Conservation (phyloP, 2,329 filamentous ascomycete species). For the Stenocarpella maydis region DNA sequence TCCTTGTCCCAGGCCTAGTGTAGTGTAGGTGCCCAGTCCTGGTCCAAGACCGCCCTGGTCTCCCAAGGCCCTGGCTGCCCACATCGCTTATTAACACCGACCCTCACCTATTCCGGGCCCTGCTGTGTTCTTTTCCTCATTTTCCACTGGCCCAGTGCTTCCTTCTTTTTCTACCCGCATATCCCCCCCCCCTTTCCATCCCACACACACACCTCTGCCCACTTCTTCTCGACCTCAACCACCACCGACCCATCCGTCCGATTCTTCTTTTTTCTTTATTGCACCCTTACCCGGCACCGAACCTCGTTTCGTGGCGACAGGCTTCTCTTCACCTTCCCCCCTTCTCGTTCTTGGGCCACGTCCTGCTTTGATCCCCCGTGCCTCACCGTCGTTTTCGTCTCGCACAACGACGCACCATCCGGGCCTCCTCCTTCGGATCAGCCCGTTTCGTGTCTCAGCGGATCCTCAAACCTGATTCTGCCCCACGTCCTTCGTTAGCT, state of each 20-base stretch:
- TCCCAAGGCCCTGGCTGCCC: constrained; percentile 8
- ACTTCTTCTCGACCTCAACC: constrained; percentile 6
- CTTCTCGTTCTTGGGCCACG: constrained; percentile 8
- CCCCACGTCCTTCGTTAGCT: constrained; percentile 27
- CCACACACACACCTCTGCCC: constrained; percentile 7
- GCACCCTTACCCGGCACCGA: constrained; percentile 24
- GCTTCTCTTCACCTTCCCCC: constrained; percentile 15
- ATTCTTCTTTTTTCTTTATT: constrained; percentile 30
- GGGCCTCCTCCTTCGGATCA: constrained; percentile 22
- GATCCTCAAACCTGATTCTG: constrained; percentile 28
- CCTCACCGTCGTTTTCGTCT: constrained; percentile 13
- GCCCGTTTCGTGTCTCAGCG: constrained; percentile 29
- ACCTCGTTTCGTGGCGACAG: constrained; percentile 14
- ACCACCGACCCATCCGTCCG: constrained; percentile 2
- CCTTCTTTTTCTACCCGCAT: constrained; percentile 29
- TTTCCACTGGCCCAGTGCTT: constrained; percentile 3
- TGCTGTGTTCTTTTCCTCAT: constrained; percentile 1
- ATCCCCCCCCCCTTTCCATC: constrained; percentile 27
- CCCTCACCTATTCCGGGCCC: constrained; percentile 21
- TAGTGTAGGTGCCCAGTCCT: too few species aligned
- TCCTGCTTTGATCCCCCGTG: constrained; percentile 6
- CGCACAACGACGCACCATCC: constrained; percentile 5
- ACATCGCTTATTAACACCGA: constrained; percentile 29
- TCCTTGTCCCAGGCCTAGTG: constrained; percentile 7
- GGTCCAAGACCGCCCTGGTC: constrained; percentile 7